phyloP scores from a whole-genome alignment of 2,329 filamentous ascomycete genomes.

The Zasmidium citrigriseum region DNA sequence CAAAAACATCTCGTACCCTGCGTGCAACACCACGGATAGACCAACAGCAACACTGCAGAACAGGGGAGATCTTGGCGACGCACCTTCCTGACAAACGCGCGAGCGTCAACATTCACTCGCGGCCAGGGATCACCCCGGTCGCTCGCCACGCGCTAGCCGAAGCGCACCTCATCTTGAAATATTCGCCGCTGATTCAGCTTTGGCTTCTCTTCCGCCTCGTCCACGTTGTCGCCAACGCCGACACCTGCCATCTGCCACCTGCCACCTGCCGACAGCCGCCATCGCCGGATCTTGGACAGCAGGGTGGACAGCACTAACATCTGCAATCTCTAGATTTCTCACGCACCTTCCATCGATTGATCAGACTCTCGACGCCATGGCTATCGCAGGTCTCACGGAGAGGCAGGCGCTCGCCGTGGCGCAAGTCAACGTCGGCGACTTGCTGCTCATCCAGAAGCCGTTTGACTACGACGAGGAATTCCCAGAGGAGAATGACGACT shows the following conservation, averaged over 20 bases:
- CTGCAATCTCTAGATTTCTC: background rate
- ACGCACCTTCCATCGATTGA: no score
- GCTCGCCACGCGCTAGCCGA: background rate
- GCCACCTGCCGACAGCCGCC: no score
- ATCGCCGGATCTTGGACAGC: no score
- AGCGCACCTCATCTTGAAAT: background rate
- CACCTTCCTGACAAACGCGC: no score
- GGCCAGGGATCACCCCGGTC: background rate
- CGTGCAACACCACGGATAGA: no score
- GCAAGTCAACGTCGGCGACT: background rate
- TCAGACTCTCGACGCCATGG: no score
- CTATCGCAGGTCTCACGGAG: background rate
- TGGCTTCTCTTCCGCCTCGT: no score
- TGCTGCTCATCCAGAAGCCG: constrained; percentile 1
- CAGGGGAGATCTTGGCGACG: no score
- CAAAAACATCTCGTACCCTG: no score
- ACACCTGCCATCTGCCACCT: no score
- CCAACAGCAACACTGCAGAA: no score
- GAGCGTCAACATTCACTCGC: background rate
- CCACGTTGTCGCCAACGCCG: no score
- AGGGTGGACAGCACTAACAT: background rate
- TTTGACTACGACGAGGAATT: background rate
- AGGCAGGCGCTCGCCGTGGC: background rate
- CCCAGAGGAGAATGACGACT: constrained; percentile 7
- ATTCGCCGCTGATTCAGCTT: background rate